phyloP scores from a whole-genome alignment of 2,329 filamentous ascomycete genomes.

The Xylaria polymorpha region DNA sequence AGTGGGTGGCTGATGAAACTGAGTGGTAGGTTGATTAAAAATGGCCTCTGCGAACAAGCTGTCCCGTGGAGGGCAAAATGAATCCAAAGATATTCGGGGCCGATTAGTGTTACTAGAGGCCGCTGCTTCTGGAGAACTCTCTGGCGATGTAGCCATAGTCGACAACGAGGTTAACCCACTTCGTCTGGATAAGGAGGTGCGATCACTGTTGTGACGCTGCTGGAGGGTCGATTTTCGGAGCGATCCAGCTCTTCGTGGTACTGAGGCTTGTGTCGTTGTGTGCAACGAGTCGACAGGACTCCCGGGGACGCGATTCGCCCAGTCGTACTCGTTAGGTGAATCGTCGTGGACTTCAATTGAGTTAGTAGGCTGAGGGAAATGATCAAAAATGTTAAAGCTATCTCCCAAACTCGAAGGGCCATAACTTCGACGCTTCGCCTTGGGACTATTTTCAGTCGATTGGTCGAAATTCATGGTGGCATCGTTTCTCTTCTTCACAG shows the following conservation, averaged over 20 bases:
- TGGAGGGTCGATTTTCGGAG: constrained; percentile 88
- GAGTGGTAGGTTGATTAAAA: constrained; percentile 65
- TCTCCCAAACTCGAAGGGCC: constrained; percentile 72
- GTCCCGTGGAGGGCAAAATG: constrained; percentile 75
- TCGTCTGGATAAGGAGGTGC: constrained; percentile 71
- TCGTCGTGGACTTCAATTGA: constrained; percentile 66
- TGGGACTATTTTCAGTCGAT: constrained; percentile 81
- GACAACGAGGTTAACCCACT: constrained; percentile 67
- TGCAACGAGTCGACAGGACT: constrained; percentile 55
- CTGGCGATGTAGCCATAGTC: constrained; percentile 63
- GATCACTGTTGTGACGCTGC: constrained; percentile 76
- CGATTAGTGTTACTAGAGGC: constrained; percentile 70
- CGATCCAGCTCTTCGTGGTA: constrained; percentile 78
- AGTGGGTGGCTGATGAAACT: constrained; percentile 60
- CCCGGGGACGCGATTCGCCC: constrained; percentile 54
- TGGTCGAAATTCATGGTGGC: constrained; percentile 89
- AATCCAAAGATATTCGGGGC: constrained; percentile 82
- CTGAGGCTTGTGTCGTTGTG: constrained; percentile 63
- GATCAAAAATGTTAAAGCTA: constrained; percentile 82
- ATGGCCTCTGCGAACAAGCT: constrained; percentile 69
- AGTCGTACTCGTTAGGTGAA: constrained; percentile 63
- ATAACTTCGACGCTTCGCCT: constrained; percentile 91
- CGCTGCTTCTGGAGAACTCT: constrained; percentile 63
- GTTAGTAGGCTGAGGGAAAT: constrained; percentile 54
- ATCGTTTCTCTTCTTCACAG: constrained; percentile 92